Evolutionary conservation across 176 grass and related monocot species (phyloP), one percentile per base, ranked within the genome.

Genomic region (Oryza glumipatula): DNA sequence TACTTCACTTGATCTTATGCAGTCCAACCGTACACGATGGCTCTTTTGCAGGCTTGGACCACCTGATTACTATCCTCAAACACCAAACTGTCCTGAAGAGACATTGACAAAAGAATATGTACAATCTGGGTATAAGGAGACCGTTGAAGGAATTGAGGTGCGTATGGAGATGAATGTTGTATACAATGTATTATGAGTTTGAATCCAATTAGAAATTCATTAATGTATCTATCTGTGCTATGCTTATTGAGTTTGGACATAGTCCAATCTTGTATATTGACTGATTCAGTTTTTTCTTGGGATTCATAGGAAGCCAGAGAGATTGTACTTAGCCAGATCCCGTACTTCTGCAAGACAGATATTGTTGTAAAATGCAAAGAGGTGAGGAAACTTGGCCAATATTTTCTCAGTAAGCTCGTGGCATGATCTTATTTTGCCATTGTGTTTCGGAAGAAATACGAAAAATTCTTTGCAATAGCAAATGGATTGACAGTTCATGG

Each of bases 121-220:
- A 21, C 94, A 94, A 85, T 79, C 79, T 77, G 97, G 97, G 66
- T 99, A 99, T 76, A 99, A 99, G 70, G 97, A 99, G 82, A 96
- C 97, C 35, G 94, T 96, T 85, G 97, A 94, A 85, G 97, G 97
- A 91, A 99, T 99, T 54, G 97, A 99, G 97, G 97, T 96, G 77
- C 52, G 91, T 86, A 76, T 79, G 19, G 36, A 80, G 69, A 68
- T 51, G 86, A 12, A 72, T 73, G 35, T 17, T 83, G 36, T 36
- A 7, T 41, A 67, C 0, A 26, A 77, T 45, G 2, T 36, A 41
- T 54, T 80, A 43, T 3, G 44, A 24, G 56, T 77, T 66, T 36
- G 46, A 36, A 67, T 33, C 11, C 26, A 54, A 23, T 24, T 76
- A 70, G 10, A 84, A 75, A 52, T 43, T 70, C 16, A 22, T 45